Evolutionary conservation across 148 eudicot genomes (phyloP).

Genomic region (Suaeda aralocaspica): DNA sequence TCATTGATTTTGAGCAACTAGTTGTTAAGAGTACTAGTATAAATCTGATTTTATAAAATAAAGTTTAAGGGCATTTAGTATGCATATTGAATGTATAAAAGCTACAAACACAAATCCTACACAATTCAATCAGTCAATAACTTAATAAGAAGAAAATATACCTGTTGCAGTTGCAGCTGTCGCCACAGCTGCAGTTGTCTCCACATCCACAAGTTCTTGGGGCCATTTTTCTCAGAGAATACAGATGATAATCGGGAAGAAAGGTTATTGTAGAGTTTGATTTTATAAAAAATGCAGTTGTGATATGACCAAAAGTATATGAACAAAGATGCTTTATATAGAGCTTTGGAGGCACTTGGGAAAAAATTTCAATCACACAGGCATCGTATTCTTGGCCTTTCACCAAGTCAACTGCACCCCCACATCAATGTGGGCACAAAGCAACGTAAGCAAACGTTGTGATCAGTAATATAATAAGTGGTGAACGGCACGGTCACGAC

Average conservation of each 20-base stretch:
- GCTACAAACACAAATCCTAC: not conserved
- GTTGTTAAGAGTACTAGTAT: too few species aligned
- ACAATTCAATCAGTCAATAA: not conserved
- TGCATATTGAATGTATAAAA: too few species aligned
- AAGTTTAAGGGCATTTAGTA: too few species aligned
- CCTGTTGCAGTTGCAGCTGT: constrained; percentile 39
- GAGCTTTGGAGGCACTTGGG: not conserved
- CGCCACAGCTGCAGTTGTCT: constrained; percentile 30
- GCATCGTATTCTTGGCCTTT: constrained; percentile 15
- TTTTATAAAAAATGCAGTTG: not conserved
- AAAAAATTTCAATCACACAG: too few species aligned
- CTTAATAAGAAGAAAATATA: not conserved
- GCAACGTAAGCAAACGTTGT: not conserved
- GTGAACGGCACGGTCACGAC: not conserved
- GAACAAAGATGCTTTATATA: constrained; percentile 22
- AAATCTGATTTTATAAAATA: too few species aligned
- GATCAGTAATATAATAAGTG: not conserved
- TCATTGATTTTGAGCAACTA: too few species aligned
- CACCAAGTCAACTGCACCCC: constrained; percentile 15
- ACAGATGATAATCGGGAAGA: constrained; percentile 2
- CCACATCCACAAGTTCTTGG: constrained; percentile 26
- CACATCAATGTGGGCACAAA: not conserved
- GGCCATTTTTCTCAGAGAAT: constrained; percentile 28
- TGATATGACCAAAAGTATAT: constrained; percentile 14
- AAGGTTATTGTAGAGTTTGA: not conserved